These are phyloP conservation scores for Symmetrospora coprosmae DNA, from an alignment of 768 basidiomycete species.

Conservation along the genomic window DNA sequence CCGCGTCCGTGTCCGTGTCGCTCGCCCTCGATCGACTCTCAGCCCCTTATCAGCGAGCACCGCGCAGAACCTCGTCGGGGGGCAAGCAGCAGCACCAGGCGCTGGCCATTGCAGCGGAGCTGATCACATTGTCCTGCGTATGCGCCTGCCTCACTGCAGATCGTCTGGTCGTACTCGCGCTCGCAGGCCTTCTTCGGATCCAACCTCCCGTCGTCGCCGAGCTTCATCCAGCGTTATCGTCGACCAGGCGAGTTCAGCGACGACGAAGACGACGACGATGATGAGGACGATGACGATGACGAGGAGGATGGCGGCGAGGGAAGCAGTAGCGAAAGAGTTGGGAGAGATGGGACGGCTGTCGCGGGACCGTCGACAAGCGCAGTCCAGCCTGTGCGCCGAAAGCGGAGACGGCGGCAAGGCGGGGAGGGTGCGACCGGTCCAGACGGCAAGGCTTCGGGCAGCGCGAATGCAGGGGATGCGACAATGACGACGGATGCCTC, in stretches of 20 bases:
- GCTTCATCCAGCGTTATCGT: constrained; percentile 25
- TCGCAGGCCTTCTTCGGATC: constrained; percentile 28
- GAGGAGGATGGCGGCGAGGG: constrained; percentile 6
- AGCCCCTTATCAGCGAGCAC: too few species aligned
- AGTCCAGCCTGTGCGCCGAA: background rate
- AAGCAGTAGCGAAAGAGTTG: background rate
- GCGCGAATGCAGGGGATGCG: background rate
- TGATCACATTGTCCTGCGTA: background rate
- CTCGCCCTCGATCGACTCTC: too few species aligned
- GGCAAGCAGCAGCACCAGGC: too few species aligned
- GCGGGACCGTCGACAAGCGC: too few species aligned
- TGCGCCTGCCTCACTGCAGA: constrained; percentile 19
- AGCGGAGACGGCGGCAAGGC: background rate
- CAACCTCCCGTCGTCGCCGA: constrained; percentile 25
- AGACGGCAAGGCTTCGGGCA: too few species aligned
- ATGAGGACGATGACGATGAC: background rate
- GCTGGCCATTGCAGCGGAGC: background rate
- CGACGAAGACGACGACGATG: background rate
- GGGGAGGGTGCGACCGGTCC: too few species aligned
- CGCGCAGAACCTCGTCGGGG: too few species aligned
- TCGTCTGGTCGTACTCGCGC: constrained; percentile 29
- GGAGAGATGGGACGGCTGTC: background rate
- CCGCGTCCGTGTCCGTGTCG: too few species aligned
- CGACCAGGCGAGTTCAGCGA: background rate
- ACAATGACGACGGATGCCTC: too few species aligned